A percentile compares a stretch with the other conserved stretches of the same genome.
phyloP scores from a whole-genome alignment of 75 land plant species.

The Isoetes taiwanensis region DNA sequence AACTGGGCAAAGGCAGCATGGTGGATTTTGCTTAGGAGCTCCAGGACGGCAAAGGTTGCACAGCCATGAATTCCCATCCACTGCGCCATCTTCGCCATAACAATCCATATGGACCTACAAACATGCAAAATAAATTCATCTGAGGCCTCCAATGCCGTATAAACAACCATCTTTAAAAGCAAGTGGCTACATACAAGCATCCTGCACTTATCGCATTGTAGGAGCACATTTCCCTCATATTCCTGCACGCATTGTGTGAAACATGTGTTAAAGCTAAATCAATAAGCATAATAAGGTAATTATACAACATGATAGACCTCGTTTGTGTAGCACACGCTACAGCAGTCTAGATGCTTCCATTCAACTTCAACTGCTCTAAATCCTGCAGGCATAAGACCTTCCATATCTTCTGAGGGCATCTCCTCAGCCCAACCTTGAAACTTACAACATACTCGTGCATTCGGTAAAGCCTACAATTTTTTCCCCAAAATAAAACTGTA shows the following conservation, averaged over 20 bases:
- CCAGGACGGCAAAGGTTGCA: slow-evolving; percentile 87
- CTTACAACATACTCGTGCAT: slow-evolving; percentile 43
- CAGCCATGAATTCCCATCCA: slow-evolving; percentile 70
- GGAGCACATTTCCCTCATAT: slow-evolving; percentile 56
- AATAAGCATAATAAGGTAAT: neutral
- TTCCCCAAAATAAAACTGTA: too few species aligned
- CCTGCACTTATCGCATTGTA: slow-evolving; percentile 92
- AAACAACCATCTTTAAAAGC: too few species aligned
- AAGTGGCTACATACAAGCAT: slow-evolving; percentile 54
- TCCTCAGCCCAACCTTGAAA: slow-evolving; percentile 24
- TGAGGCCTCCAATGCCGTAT: neutral
- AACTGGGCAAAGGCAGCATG: slow-evolving; percentile 90
- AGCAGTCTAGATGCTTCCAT: slow-evolving; percentile 90
- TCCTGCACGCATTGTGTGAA: slow-evolving; percentile 27
- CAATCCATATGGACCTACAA: slow-evolving; percentile 81
- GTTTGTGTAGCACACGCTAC: slow-evolving; percentile 88
- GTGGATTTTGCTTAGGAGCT: slow-evolving; percentile 51
- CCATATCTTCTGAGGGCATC: slow-evolving; percentile 8
- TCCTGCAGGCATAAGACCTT: slow-evolving; percentile 36
- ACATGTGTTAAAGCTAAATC: neutral
- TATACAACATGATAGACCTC: slow-evolving; percentile 32
- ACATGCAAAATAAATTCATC: neutral
- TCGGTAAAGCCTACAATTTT: slow-evolving; percentile 45
- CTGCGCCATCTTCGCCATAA: slow-evolving; percentile 80
- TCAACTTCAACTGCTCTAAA: slow-evolving; percentile 69